Percentiles rank a stretch among this genome's conserved stretches.
These are phyloP conservation scores for Lodderomyces parapsilosis DNA, from an alignment of 1,139 yeast species.

Conservation along the genomic window DNA sequence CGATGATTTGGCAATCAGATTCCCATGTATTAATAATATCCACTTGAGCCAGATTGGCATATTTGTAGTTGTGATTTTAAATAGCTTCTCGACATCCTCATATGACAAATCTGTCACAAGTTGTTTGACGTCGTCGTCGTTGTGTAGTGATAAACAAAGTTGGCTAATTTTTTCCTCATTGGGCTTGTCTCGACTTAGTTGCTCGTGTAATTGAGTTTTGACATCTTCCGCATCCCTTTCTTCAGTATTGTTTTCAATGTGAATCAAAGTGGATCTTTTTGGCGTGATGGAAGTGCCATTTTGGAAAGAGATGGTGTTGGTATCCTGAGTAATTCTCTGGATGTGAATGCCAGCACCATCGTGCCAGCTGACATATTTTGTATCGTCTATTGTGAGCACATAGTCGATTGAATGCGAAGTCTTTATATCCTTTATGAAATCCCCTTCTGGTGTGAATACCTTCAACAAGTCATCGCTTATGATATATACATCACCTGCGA, in stretches of 20 bases:
- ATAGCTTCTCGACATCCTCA: constrained; percentile 21
- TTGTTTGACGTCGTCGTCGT: constrained; percentile 35
- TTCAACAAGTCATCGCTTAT: constrained; percentile 1
- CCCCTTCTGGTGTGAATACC: neutral
- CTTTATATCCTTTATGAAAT: neutral
- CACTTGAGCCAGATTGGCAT: constrained; percentile 51
- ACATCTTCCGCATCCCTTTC: neutral
- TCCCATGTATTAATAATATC: constrained; percentile 47
- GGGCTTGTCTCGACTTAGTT: neutral
- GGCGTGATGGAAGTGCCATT: neutral
- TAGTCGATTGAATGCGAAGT: neutral
- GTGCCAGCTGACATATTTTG: constrained; percentile 1
- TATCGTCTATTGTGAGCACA: neutral
- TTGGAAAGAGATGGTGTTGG: neutral
- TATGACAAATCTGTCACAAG: constrained; percentile 18
- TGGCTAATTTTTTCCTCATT: constrained; percentile 12
- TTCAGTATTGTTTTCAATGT: neutral
- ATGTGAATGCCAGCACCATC: neutral
- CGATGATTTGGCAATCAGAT: constrained; percentile 34
- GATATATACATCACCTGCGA: constrained; percentile 3
- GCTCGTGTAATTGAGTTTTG: neutral
- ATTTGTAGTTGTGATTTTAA: constrained; percentile 30
- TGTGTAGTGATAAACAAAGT: constrained; percentile 35
- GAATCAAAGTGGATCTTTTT: neutral
- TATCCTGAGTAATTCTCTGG: neutral